Conservation (phyloP, 1,284 basidiomycete species). For the Rhodotorula sp. region DNA sequence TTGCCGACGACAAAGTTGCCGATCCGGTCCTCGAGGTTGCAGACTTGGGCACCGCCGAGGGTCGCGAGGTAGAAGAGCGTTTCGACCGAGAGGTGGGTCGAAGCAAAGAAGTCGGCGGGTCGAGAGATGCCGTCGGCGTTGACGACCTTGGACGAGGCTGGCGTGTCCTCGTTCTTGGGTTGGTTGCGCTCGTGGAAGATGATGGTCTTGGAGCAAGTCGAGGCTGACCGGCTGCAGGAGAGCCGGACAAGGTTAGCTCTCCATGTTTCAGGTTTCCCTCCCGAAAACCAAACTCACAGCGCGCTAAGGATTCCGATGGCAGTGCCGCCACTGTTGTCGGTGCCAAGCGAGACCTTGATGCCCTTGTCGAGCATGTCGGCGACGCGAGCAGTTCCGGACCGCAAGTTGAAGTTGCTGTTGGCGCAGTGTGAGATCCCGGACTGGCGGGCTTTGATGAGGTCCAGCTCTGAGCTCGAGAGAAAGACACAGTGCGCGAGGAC, state of each 20-base stretch:
- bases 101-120: slow-evolving; percentile 51
- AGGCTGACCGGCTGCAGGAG: slow-evolving; percentile 34
- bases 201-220: slow-evolving; percentile 38
- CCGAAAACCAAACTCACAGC: slow-evolving; percentile 58
- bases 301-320: slow-evolving; percentile 73
- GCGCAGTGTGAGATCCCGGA: slow-evolving; percentile 92
- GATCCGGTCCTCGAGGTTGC: slow-evolving; percentile 65
- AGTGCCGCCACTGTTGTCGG: slow-evolving; percentile 43
- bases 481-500: slow-evolving; percentile 88
- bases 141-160: slow-evolving; percentile 27
- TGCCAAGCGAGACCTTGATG: slow-evolving; percentile 60
- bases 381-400: slow-evolving; percentile 76
- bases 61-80: slow-evolving; percentile 88
- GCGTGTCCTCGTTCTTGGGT: not conserved
- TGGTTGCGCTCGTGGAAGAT: slow-evolving; percentile 27
- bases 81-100: slow-evolving; percentile 66
- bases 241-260: not conserved
- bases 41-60: slow-evolving; percentile 82
- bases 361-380: slow-evolving; percentile 75
- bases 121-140: slow-evolving; percentile 35
- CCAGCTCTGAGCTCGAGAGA: slow-evolving; percentile 67
- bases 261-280: slow-evolving; percentile 16
- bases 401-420: slow-evolving; percentile 76
- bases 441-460: slow-evolving; percentile 63
- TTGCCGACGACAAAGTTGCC: slow-evolving; percentile 79